A percentile compares a stretch with the other conserved stretches of the same genome.
These are phyloP conservation scores for Flaveria robusta DNA, from an alignment of 129 eudicot species.

Conservation along the genomic window DNA sequence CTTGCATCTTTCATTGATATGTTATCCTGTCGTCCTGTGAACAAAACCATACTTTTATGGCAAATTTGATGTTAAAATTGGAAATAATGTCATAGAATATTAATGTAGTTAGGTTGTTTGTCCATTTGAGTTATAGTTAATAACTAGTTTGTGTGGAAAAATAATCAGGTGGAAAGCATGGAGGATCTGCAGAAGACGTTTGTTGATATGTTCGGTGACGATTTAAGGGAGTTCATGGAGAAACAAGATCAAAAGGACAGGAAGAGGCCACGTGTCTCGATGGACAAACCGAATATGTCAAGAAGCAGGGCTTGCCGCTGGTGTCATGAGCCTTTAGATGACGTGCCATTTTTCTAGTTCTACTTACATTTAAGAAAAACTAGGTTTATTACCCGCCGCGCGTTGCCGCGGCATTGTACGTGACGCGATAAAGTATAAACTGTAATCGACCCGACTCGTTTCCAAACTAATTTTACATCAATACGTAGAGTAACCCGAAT, in stretches of 20 bases:
- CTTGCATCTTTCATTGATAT: constrained; percentile 26
- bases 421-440: too few relatives aligned
- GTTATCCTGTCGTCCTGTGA: constrained; percentile 26
- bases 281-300: constrained; percentile 30
- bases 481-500: too few relatives aligned
- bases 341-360: not conserved
- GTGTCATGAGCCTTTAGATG: not conserved
- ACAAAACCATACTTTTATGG: constrained; percentile 9
- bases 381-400: too few relatives aligned
- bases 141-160: not conserved
- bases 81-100: not conserved
- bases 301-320: constrained; percentile 41
- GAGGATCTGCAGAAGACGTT: constrained; percentile 89
- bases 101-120: not conserved
- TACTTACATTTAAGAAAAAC: not conserved
- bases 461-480: too few relatives aligned
- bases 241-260: constrained; percentile 49
- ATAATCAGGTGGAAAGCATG: constrained; percentile 60
- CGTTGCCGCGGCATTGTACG: too few relatives aligned
- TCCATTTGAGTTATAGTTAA: too few relatives aligned
- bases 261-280: constrained; percentile 55
- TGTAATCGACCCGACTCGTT: too few relatives aligned
- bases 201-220: constrained; percentile 81
- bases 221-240: constrained; percentile 57
- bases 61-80: not conserved